Evolutionary conservation across 768 basidiomycete species (phyloP).

Genomic region (Mrakia hoshinonis): DNA sequence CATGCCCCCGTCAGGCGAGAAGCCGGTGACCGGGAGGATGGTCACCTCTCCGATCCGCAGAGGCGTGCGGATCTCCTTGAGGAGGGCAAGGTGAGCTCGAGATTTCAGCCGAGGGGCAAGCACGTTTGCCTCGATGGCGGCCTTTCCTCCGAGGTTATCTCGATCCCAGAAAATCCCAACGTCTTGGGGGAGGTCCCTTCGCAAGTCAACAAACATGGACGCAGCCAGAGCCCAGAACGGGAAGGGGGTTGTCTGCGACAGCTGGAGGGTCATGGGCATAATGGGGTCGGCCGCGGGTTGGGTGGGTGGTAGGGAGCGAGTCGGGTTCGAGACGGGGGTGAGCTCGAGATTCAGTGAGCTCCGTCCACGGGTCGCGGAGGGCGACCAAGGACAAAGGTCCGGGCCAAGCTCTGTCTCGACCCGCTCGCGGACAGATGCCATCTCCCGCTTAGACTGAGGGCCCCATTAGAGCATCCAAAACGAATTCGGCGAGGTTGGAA

Average conservation of each 20-base stretch:
- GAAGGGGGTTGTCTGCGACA: conserved; percentile 48
- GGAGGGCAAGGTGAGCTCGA: no score
- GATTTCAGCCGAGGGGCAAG: conserved; percentile 22
- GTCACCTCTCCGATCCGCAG: conserved; percentile 41
- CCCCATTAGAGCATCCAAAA: no score
- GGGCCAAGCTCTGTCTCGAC: no score
- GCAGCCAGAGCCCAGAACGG: conserved; percentile 63
- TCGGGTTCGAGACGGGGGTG: no score
- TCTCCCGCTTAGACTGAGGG: no score
- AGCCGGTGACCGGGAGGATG: conserved; percentile 41
- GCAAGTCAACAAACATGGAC: conserved; percentile 53
- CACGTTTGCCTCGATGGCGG: conserved; percentile 50
- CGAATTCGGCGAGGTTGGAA: no score
- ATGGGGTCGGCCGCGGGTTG: no score
- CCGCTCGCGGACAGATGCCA: no score
- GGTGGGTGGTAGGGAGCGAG: no score
- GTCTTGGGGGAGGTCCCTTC: conserved; percentile 46
- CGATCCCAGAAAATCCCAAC: conserved; percentile 22
- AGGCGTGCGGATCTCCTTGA: conserved; percentile 29
- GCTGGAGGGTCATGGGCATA: conserved; percentile 4
- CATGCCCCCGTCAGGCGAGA: conserved; percentile 39
- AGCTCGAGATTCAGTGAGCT: no score
- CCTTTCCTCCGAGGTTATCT: conserved; percentile 43
- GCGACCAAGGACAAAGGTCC: no score
- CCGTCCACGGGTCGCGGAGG: no score